These are phyloP conservation scores for Spinellus fusiger DNA, from an alignment of 192 early-diverging fungal species.

Conservation along the genomic window DNA sequence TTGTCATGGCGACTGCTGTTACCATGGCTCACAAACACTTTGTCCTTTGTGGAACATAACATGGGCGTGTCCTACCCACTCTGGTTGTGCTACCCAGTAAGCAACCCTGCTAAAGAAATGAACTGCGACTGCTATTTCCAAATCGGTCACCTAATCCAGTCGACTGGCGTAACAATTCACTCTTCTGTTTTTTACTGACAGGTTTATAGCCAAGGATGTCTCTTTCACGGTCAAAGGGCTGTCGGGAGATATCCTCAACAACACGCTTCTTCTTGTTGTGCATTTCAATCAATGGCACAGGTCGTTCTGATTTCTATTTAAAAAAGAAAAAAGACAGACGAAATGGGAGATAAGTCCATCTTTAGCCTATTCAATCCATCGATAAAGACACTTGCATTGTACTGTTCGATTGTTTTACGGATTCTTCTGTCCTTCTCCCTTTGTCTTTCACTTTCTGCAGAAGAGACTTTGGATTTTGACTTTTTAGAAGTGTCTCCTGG, in stretches of 20 bases:
- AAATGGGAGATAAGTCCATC: not conserved
- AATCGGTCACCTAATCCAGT: conserved; percentile 15
- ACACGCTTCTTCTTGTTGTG: conserved; percentile 22
- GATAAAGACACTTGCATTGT: conserved; percentile 20
- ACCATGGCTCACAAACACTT: too few species aligned
- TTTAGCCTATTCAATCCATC: not conserved
- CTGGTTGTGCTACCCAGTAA: too few species aligned
- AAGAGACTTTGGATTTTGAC: not conserved
- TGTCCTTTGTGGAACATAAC: too few species aligned
- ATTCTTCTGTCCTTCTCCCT: not conserved
- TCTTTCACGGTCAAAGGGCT: conserved; percentile 29
- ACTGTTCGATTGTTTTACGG: conserved; percentile 10
- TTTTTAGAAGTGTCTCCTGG: conserved; percentile 18
- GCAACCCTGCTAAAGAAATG: conserved; percentile 22
- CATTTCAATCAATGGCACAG: conserved; percentile 28
- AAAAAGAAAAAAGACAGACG: not conserved
- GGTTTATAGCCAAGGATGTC: conserved; percentile 16
- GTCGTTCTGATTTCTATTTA: conserved; percentile 11
- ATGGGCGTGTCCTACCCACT: too few species aligned
- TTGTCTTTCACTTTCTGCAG: conserved; percentile 4
- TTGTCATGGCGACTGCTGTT: too few species aligned
- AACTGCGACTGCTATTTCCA: conserved; percentile 16
- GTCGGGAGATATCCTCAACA: conserved; percentile 23
- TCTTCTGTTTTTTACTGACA: conserved; percentile 21
- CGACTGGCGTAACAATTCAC: conserved; percentile 23